These are phyloP conservation scores for Collybiopsis luxurians DNA, from an alignment of 768 basidiomycete genomes.

Conservation along the genomic window DNA sequence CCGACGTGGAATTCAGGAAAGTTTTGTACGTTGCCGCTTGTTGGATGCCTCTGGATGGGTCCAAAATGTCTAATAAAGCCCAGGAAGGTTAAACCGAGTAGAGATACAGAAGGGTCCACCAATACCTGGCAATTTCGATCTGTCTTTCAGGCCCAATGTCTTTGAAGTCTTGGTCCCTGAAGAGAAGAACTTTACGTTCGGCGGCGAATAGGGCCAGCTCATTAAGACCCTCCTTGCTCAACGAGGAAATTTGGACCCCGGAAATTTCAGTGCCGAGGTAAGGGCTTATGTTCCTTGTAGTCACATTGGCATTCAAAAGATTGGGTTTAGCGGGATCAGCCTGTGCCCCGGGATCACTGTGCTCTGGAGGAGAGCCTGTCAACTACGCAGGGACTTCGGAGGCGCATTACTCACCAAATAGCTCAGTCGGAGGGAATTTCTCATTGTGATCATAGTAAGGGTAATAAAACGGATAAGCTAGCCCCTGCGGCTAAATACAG, in stretches of 20 bases:
- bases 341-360: constrained; percentile 40
- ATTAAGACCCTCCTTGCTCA: constrained; percentile 49
- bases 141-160: constrained; percentile 50
- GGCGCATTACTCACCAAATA: constrained; percentile 34
- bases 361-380: constrained; percentile 32
- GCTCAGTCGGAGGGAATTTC: constrained; percentile 48
- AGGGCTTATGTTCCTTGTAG: constrained; percentile 39
- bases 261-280: constrained; percentile 50
- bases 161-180: constrained; percentile 64
- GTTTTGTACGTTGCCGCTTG: constrained; percentile 50
- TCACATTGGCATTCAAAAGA: constrained; percentile 39
- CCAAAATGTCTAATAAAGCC: constrained; percentile 36
- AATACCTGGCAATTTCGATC: constrained; percentile 46
- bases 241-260: constrained; percentile 52
- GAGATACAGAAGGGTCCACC: neutral
- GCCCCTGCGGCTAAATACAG: constrained; percentile 16
- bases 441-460: constrained; percentile 45
- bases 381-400: neutral
- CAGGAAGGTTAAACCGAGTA: neutral
- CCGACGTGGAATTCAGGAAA: constrained; percentile 60
- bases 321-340: constrained; percentile 52
- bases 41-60: constrained; percentile 44
- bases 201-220: constrained; percentile 51
- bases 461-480: constrained; percentile 48
- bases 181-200: constrained; percentile 51